These are phyloP conservation scores for Aristolochia contorta DNA, from an alignment of 164 flowering plant species.

Conservation along the genomic window DNA sequence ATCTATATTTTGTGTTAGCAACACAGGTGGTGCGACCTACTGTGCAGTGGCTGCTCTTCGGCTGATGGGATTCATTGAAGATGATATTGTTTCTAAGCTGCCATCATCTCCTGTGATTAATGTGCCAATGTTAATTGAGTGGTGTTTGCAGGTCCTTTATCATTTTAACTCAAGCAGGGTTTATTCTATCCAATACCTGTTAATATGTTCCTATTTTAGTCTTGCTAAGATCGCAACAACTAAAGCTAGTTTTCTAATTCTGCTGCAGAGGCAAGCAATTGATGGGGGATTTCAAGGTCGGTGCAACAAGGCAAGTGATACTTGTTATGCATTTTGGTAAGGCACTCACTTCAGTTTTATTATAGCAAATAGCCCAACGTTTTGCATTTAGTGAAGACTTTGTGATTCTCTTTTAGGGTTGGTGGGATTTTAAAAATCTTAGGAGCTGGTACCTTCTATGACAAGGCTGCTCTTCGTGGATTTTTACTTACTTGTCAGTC, in stretches of 20 bases:
- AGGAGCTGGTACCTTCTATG: slow-evolving; percentile 52
- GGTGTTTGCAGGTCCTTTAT: slow-evolving; percentile 73
- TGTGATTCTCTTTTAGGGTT: slow-evolving; percentile 36
- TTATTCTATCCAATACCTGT: background rate
- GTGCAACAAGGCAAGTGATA: slow-evolving; percentile 75
- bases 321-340: slow-evolving; percentile 97
- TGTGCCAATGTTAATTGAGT: slow-evolving; percentile 56
- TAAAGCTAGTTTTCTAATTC: background rate
- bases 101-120: slow-evolving; percentile 34
- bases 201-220: background rate
- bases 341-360: slow-evolving; percentile 1
- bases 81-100: slow-evolving; percentile 33
- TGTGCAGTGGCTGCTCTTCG: slow-evolving; percentile 91
- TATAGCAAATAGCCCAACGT: background rate
- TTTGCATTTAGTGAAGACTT: background rate
- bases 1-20: slow-evolving; percentile 30
- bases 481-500: slow-evolving; percentile 75
- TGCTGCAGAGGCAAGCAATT: slow-evolving; percentile 61
- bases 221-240: background rate
- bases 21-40: slow-evolving; percentile 91
- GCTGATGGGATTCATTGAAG: slow-evolving; percentile 83
- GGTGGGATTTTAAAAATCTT: slow-evolving; percentile 68
- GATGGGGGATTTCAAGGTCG: slow-evolving; percentile 98
- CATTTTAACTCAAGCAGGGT: background rate
- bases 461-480: slow-evolving; percentile 39